Evolutionary conservation across 2,329 filamentous ascomycete species (phyloP).

Genomic region (Fusarium bulbicola): DNA sequence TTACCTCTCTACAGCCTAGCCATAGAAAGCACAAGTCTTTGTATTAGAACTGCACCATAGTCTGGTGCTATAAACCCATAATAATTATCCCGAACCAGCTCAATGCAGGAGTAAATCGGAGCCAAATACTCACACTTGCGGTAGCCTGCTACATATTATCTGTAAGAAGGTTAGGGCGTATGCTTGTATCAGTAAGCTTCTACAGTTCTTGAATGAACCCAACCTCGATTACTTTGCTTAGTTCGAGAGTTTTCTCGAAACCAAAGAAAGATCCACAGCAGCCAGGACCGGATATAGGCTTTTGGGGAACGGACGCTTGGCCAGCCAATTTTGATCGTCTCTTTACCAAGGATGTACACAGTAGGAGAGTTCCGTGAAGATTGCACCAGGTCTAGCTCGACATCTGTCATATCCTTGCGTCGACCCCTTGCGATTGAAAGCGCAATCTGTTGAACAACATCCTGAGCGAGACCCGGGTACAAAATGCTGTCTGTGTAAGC

Average conservation of each 20-base stretch:
- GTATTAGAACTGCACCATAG: accelerated
- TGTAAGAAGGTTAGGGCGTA: not conserved
- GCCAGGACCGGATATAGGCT: not conserved
- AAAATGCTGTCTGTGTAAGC: not conserved
- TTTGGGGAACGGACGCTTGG: not conserved
- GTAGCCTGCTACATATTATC: not conserved
- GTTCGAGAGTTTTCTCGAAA: not conserved
- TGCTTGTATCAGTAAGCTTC: not conserved
- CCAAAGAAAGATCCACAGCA: not conserved
- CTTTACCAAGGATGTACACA: not conserved
- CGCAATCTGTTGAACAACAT: not conserved
- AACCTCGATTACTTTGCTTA: not conserved
- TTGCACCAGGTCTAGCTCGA: not conserved
- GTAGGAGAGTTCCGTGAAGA: not conserved
- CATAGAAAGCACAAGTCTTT: no score
- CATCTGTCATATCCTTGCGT: not conserved
- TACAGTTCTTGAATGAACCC: not conserved
- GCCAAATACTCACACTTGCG: not conserved
- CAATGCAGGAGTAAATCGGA: no score
- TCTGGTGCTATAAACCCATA: no score
- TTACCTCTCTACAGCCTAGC: no score
- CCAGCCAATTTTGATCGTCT: not conserved
- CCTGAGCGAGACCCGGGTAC: not conserved
- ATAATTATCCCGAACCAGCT: accelerated
- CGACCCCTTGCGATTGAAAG: not conserved